phyloP scores from a whole-genome alignment of 139 green algal genomes.

The Chlorella sp. region DNA sequence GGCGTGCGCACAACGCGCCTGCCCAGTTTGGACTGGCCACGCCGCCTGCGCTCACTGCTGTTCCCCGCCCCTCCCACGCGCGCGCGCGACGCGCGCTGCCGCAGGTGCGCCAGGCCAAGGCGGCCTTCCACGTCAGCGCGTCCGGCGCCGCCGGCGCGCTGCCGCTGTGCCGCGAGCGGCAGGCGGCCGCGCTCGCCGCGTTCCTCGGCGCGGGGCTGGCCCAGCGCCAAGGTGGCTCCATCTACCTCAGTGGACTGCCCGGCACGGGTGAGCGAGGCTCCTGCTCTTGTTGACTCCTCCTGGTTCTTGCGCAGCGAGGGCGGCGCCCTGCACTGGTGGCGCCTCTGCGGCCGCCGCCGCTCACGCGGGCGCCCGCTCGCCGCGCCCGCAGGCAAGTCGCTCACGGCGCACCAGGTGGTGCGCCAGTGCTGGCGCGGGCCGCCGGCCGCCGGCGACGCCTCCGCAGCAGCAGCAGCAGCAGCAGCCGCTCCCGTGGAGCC shows the following conservation, averaged over 20 bases:
- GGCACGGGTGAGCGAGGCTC: constrained; percentile 41
- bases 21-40: too few species aligned
- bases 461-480: not conserved
- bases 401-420: constrained; percentile 50
- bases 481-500: not conserved
- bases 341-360: not conserved
- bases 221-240: constrained; percentile 18
- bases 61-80: too few species aligned
- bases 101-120: constrained; percentile 32
- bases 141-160: not conserved
- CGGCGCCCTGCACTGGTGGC: not conserved
- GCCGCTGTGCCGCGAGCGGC: constrained; percentile 42
- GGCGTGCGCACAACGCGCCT: too few species aligned
- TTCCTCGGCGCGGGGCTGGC: constrained; percentile 15
- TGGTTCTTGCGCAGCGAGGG: not conserved
- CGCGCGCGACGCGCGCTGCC: too few species aligned
- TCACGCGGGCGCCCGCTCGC: not conserved
- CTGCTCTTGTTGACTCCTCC: not conserved
- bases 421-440: constrained; percentile 11
- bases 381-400: constrained; percentile 39
- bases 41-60: too few species aligned
- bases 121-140: constrained; percentile 31
- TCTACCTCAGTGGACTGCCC: constrained; percentile 54
- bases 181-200: constrained; percentile 24
- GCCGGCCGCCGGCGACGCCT: not conserved